Evolutionary conservation across 345 rosid genomes (phyloP), one percentile per base, ranked within the genome.

Genomic region (Linum usitatissimum): DNA sequence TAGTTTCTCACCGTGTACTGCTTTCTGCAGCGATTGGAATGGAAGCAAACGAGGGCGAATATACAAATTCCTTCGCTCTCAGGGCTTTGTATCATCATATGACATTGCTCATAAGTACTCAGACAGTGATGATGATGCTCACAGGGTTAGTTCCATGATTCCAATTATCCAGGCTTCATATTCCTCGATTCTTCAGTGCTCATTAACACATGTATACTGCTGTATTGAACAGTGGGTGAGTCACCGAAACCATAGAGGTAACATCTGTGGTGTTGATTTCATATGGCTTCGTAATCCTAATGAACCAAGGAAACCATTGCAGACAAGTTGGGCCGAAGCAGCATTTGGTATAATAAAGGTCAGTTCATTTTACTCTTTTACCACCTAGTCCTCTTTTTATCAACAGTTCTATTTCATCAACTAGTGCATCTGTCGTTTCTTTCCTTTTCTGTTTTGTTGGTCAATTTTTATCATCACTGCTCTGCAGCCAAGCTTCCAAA

Each of bases 291-390:
- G 40, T 20, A 91, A 91, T 78, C 98, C 98, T 63, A 86, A 85
- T 40, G 76, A 79, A 65, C 81, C 85, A 60, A 74, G 85, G 39
- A 85, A 86, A 67, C 70, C 86, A 53, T 78, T 88, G 4, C 85
- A 84, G 77, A 73, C 96, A 17, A 86, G 98, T 53, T 88, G 96
- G 98, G 86, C 83, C 73, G 96, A 85, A 72, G 92, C 98, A 6
- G 95, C 83, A n/a, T 92, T 88, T 73, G 98, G 85, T 83, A 92
- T 92, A 86, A 85, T 92, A 80, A 86, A 80, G 95, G 98, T 92
- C 55, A 74, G 75, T 20, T 64, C 4, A 19, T 9, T 58, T 69
- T 18, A 19, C 62, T 55, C 39, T 28, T 38, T 5, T 18, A 15
- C n/a, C 7, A 18, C n/a, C 4, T 53, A 10, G 30, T 15, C 13